phyloP scores from a whole-genome alignment of 225 moss, liverwort and hornwort species.

The Pseudisothecium myosuroides region DNA sequence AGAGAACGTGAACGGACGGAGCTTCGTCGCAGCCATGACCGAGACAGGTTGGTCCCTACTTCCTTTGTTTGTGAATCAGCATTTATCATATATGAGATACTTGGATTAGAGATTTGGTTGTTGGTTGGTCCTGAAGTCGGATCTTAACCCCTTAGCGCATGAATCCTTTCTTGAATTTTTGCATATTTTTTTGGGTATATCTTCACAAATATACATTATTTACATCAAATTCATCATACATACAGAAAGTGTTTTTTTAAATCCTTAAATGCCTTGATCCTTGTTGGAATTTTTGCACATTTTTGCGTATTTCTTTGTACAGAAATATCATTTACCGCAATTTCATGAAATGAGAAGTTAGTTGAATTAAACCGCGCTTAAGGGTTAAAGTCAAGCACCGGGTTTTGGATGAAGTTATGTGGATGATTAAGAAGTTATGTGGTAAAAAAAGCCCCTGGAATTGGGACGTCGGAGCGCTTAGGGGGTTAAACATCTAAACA shows the following conservation, averaged over 20 bases:
- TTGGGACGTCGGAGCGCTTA: neutral
- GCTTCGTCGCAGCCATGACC: conserved; percentile 49
- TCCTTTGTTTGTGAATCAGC: neutral
- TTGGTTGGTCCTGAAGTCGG: neutral
- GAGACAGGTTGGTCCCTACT: conserved; percentile 47
- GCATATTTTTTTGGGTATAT: neutral
- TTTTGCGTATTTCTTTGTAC: no score
- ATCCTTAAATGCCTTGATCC: no score
- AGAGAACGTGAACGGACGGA: conserved; percentile 40
- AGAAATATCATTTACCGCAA: no score
- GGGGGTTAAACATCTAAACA: neutral
- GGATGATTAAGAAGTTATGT: neutral
- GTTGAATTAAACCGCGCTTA: no score
- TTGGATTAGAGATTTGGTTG: neutral
- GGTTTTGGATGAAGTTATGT: neutral
- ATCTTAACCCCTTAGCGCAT: neutral
- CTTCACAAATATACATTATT: neutral
- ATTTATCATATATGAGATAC: neutral
- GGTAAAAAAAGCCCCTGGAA: neutral
- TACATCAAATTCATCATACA: neutral
- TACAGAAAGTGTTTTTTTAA: neutral
- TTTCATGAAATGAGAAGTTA: no score
- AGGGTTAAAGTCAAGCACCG: neutral
- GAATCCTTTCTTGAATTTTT: neutral
- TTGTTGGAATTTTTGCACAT: no score